Conservation (phyloP, 2,329 filamentous ascomycete genomes). For the Trichoderma atrobrunneum region DNA sequence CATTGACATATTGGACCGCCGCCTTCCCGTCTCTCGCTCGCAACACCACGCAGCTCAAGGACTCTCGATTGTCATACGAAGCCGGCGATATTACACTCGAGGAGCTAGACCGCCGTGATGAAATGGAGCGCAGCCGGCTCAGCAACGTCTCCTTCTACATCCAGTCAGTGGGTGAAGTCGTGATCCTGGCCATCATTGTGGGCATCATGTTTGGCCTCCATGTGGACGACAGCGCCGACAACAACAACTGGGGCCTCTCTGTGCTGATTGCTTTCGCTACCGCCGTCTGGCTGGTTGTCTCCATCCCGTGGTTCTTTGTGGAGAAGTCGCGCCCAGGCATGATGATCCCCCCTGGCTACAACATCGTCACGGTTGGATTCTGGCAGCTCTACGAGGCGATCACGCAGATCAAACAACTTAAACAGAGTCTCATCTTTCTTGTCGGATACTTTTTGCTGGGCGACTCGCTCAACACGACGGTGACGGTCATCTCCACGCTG, state of each 20-base stretch:
- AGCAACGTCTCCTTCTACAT: conserved; percentile 64
- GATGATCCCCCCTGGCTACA: conserved; percentile 36
- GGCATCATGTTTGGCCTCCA: conserved; percentile 60
- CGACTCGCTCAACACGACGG: conserved; percentile 68
- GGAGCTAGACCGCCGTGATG: conserved; percentile 60
- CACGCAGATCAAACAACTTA: conserved; percentile 60
- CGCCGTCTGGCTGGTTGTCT: conserved; percentile 61
- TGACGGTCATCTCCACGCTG: conserved; percentile 63
- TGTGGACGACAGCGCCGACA: conserved; percentile 55
- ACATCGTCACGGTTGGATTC: conserved; percentile 57
- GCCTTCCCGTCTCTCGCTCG: conserved; percentile 46
- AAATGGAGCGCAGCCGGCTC: conserved; percentile 61
- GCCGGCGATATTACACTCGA: conserved; percentile 51
- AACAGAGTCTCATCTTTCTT: conserved; percentile 64
- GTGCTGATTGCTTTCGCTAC: conserved; percentile 65
- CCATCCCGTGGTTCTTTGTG: conserved; percentile 64
- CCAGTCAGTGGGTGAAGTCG: conserved; percentile 59
- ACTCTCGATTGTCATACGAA: conserved; percentile 32
- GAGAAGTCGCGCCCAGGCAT: conserved; percentile 63
- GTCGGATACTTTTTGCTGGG: conserved; percentile 66
- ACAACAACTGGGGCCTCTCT: conserved; percentile 65
- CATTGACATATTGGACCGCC: conserved; percentile 67
- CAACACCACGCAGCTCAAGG: conserved; percentile 35
- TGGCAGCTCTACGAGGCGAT: conserved; percentile 60
- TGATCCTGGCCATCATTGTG: conserved; percentile 63